These are phyloP conservation scores for Penicillium sp. DNA, from an alignment of 2,329 filamentous ascomycete species.

Conservation along the genomic window DNA sequence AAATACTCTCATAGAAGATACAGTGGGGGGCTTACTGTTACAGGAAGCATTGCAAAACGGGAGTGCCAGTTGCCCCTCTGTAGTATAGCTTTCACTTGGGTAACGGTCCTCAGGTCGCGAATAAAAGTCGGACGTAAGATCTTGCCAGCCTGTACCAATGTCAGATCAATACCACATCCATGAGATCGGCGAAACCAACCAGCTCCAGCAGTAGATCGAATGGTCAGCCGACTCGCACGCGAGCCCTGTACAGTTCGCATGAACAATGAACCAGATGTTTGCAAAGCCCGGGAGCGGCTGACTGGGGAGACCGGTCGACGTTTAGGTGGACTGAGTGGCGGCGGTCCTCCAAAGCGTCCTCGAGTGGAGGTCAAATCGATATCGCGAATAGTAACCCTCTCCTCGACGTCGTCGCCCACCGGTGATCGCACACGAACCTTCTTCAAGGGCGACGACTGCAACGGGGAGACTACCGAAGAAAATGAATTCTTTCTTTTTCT, in stretches of 20 bases:
- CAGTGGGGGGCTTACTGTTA: slow-evolving; percentile 51
- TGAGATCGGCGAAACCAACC: slow-evolving; percentile 26
- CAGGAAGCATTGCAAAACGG: slow-evolving; percentile 64
- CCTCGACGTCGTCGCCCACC: slow-evolving; percentile 29
- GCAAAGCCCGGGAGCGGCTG: slow-evolving; percentile 34
- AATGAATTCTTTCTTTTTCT: slow-evolving; percentile 46
- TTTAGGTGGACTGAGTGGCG: slow-evolving; percentile 18
- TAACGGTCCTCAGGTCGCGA: slow-evolving; percentile 53
- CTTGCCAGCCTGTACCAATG: slow-evolving; percentile 48
- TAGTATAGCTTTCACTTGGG: slow-evolving; percentile 40
- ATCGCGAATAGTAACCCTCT: slow-evolving; percentile 26
- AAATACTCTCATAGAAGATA: neutral
- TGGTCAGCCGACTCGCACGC: slow-evolving; percentile 30
- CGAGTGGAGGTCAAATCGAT: slow-evolving; percentile 19
- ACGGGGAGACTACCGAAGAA: slow-evolving; percentile 43
- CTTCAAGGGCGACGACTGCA: slow-evolving; percentile 48
- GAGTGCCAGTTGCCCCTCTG: slow-evolving; percentile 42
- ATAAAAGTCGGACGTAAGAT: slow-evolving; percentile 57
- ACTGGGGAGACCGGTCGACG: slow-evolving; percentile 30
- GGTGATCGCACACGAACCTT: slow-evolving; percentile 36
- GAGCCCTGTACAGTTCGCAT: slow-evolving; percentile 35
- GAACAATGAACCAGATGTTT: slow-evolving; percentile 37
- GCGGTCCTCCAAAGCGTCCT: slow-evolving; percentile 13
- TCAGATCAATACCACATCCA: slow-evolving; percentile 14
- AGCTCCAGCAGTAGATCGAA: slow-evolving; percentile 35